Base-by-base conservation (phyloP, 2,329 filamentous ascomycete genomes). In the Neonectria punicea region DNA sequence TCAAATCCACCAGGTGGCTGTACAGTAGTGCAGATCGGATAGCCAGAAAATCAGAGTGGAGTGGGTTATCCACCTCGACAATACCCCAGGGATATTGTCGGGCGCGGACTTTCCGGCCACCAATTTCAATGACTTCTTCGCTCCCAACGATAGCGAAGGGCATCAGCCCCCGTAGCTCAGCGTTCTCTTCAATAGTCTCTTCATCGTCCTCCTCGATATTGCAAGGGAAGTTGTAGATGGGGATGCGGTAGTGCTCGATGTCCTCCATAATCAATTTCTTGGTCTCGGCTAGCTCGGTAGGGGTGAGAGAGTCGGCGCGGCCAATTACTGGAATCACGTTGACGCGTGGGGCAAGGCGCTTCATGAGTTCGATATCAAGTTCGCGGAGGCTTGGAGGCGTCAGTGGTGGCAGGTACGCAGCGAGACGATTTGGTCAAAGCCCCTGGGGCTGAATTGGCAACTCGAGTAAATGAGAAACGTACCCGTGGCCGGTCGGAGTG, bases 251-350 rank as follows among this genome's bases (percentile, higher is more conserved):
- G 84, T 99, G 96, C 84, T 99, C 96, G 75, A 99, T 99, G 80
- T 99, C 96, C 86, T 99, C 96, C 96, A 99, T 99, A 78, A 99
- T 94, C 67, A 99, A 89, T 87, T 98, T 99, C 90, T 99, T 99
- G 73, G 95, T 98, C 84, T 99, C 96, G 72, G 96, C 96, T 69
- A 99, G 88, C 85, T 99, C 96, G 72, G 93, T 92, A n/a, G 43
- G 96, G 96, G 62, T 99, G 69, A 99, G 91, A 20, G 96, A 97
- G 81, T 99, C 96, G 79, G 96, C 96, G 82, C 98, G 97, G 78
- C 96, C 96, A 80, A 99, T 98, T 75, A 99, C 96, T 69, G 96
- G 96, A 73, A 99, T 99, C 74, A 99, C 96, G 81, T 99, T 99
- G 83, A 97, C 95, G 79, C 96, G 94, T 68, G 96, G 96, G 22